A percentile compares a stretch with the other conserved stretches of the same genome.
Evolutionary conservation across 495 filamentous ascomycete species (phyloP).

Genomic region (Podospora fimiseda): DNA sequence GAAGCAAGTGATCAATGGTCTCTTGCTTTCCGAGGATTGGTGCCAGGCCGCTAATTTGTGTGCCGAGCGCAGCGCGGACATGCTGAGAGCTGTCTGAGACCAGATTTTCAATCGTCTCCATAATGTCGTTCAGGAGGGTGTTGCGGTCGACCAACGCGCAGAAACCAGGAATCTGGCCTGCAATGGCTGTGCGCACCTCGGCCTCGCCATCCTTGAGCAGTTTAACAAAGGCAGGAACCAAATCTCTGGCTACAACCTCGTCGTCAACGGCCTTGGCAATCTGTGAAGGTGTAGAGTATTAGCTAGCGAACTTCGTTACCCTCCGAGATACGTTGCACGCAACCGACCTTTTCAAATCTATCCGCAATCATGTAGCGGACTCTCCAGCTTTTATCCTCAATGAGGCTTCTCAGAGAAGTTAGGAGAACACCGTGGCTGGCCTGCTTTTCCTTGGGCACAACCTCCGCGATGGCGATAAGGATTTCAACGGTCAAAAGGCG

Average conservation of each 20-base stretch:
- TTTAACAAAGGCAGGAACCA: constrained; percentile 96
- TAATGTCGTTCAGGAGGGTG: constrained; percentile 89
- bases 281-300: constrained; percentile 47
- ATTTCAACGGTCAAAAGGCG: constrained; percentile 93
- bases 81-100: constrained; percentile 95
- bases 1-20: constrained; percentile 91
- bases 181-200: constrained; percentile 94
- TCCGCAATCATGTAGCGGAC: constrained; percentile 99
- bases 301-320: constrained; percentile 5
- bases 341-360: constrained; percentile 85
- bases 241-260: constrained; percentile 86
- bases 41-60: constrained; percentile 93
- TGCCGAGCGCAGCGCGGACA: constrained; percentile 89
- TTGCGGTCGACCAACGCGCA: constrained; percentile 80
- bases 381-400: constrained; percentile 98
- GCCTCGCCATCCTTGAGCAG: constrained; percentile 95
- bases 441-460: constrained; percentile 96
- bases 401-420: constrained; percentile 81
- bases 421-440: constrained; percentile 89
- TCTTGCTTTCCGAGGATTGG: constrained; percentile 97
- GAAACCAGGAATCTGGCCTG: constrained; percentile 96
- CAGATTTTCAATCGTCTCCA: constrained; percentile 92
- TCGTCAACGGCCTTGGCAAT: constrained; percentile 98
- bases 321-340: neutral
- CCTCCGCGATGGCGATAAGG: constrained; percentile 91